Evolutionary conservation across 1,284 basidiomycete species (phyloP), one percentile per base, ranked within the genome.

Genomic region (Apiotrichum domesticum): DNA sequence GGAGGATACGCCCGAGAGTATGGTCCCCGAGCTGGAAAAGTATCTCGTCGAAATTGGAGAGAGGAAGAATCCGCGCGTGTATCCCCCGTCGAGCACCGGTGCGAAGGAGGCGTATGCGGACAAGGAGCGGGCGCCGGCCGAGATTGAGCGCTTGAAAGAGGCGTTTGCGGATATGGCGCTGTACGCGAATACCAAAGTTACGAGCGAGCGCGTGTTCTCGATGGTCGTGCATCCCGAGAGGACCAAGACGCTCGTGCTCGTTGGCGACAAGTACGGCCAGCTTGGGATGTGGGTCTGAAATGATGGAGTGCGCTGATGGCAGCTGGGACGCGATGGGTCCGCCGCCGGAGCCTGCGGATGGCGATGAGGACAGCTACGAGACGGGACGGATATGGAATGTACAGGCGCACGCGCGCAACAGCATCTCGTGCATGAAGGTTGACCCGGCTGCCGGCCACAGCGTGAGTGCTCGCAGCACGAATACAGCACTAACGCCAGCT

Each of bases 151-250:
- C 3, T 57, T 75, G 9, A 69, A 69, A 50, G 54, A 53, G 0
- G 63, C 61, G 3, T 75, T 76, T 57, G 65, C 62, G 45, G 57
- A 62, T 29, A 71, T 76, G 66, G 58, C 60, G 6, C 62, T 76
- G 7, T 60, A 63, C n/a, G 72, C 69, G 6, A 74, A 74, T 52
- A 63, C 64, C 10, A 76, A 77, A 56, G 72, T 79, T 49, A 76
- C 75, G 11, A 66, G 67, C 1, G 78, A 79, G 40, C 67, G 79
- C 14, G 73, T 78, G 8, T 80, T 74, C 66, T 73, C 70, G 35
- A 76, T 80, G 69, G 64, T 63, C 6, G 72, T 79, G 1, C 79
- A 80, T 63, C 79, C 79, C 0, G 73, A 75, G 13, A 59, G 54
- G 42, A 68, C 64, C 1, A 77, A 76, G 52, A 73, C 73, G n/a